phyloP scores from a whole-genome alignment of 148 eudicot genomes.

The Rhododendron griersonianum region DNA sequence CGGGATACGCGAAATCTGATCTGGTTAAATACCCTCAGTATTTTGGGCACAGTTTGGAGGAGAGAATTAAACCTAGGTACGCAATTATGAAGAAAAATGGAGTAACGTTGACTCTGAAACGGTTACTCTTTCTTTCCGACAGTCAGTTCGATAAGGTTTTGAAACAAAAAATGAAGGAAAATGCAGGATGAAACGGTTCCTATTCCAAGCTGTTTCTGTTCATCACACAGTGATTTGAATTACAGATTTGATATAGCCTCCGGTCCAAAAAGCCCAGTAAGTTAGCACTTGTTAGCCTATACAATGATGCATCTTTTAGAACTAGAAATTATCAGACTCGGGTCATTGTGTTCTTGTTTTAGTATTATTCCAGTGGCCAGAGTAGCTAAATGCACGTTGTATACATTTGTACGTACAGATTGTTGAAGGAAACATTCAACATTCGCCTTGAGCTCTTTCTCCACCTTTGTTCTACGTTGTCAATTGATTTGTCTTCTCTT shows the following conservation, averaged over 20 bases:
- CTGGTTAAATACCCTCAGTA: conserved; percentile 77
- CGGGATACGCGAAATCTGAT: conserved; percentile 56
- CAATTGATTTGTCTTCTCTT: not conserved
- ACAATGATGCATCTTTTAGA: not conserved
- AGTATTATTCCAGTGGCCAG: not conserved
- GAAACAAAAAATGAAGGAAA: conserved; percentile 52
- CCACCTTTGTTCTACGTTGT: not conserved
- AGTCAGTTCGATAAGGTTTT: conserved; percentile 48
- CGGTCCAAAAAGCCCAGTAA: not conserved
- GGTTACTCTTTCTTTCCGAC: conserved; percentile 19
- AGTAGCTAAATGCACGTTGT: not conserved
- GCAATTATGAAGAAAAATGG: conserved; percentile 30
- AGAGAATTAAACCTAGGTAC: conserved; percentile 73
- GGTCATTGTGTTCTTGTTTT: not conserved
- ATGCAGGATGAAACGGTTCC: conserved; percentile 2
- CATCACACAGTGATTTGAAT: not conserved
- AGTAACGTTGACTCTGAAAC: not conserved
- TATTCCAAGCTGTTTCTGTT: not conserved
- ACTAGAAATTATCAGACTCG: not conserved
- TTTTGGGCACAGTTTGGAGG: conserved; percentile 78
- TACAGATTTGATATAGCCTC: not conserved
- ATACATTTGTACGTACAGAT: not conserved
- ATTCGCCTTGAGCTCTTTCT: not conserved
- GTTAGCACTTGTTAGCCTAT: not conserved
- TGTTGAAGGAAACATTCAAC: not conserved